These are phyloP conservation scores for Rosa hybrid DNA, from an alignment of 331 rosid genomes.

Conservation along the genomic window DNA sequence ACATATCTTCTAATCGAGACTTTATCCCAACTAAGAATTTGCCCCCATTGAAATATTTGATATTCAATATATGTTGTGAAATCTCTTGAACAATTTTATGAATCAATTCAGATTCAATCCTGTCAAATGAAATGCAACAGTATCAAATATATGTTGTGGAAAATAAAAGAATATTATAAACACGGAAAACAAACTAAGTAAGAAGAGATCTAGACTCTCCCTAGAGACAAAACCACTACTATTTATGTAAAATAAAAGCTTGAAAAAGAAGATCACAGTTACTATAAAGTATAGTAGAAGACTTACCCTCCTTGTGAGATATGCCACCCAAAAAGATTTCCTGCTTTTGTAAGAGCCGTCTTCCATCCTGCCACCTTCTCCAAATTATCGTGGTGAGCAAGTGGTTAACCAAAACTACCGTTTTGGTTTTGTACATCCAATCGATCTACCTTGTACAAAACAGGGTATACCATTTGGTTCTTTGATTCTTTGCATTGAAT, in stretches of 20 bases:
- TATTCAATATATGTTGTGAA: neutral
- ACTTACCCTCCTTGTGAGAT: neutral
- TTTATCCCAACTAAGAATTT: neutral
- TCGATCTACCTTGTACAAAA: neutral
- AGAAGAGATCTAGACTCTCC: too few relatives aligned
- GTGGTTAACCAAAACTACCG: neutral
- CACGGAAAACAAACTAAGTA: too few relatives aligned
- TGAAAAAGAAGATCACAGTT: too few relatives aligned
- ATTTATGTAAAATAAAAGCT: too few relatives aligned
- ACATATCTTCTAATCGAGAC: neutral
- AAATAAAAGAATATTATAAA: too few relatives aligned
- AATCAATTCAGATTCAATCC: neutral
- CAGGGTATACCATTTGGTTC: too few relatives aligned
- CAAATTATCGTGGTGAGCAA: neutral
- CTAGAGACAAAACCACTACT: too few relatives aligned
- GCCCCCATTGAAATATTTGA: too few relatives aligned
- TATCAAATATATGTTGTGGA: too few relatives aligned
- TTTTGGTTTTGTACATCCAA: neutral
- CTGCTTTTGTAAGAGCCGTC: neutral
- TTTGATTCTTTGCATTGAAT: too few relatives aligned
- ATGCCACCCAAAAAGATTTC: neutral
- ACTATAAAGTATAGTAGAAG: neutral
- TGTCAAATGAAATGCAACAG: neutral
- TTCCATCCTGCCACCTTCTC: neutral
- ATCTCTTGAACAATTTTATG: neutral